phyloP scores from a whole-genome alignment of 768 basidiomycete genomes.

The Naganishia kalamii region DNA sequence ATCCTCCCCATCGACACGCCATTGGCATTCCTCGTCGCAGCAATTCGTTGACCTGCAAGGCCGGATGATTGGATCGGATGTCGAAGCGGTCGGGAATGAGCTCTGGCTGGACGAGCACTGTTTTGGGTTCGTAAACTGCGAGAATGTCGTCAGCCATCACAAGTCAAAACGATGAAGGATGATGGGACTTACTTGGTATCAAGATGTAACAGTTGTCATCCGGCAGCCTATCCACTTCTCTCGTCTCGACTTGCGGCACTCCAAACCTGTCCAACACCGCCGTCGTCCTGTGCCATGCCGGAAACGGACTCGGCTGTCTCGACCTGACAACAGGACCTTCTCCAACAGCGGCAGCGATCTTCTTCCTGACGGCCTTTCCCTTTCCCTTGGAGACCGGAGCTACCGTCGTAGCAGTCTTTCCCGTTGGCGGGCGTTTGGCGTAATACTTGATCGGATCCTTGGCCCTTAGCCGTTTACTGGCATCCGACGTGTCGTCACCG shows the following conservation, averaged over 20 bases:
- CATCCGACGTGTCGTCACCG: not conserved
- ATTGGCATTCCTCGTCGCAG: not conserved
- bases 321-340: not conserved
- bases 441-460: constrained; percentile 1
- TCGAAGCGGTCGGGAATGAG: constrained; percentile 10
- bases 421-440: not conserved
- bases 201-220: constrained; percentile 3
- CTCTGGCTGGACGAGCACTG: not conserved
- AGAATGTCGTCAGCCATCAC: not conserved
- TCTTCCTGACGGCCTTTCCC: constrained; percentile 4
- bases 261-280: not conserved
- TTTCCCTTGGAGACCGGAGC: not conserved
- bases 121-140: constrained; percentile 6
- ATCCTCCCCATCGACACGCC: not conserved
- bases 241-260: constrained; percentile 1
- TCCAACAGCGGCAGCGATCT: not conserved
- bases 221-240: not conserved
- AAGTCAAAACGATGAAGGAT: not conserved
- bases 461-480: not conserved
- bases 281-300: constrained; percentile 11
- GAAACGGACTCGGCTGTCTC: constrained; percentile 6
- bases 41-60: constrained; percentile 1
- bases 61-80: not conserved
- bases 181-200: not conserved
- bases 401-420: not conserved